phyloP scores from a whole-genome alignment of 345 rosid species.

The Lagerstroemia speciosa region DNA sequence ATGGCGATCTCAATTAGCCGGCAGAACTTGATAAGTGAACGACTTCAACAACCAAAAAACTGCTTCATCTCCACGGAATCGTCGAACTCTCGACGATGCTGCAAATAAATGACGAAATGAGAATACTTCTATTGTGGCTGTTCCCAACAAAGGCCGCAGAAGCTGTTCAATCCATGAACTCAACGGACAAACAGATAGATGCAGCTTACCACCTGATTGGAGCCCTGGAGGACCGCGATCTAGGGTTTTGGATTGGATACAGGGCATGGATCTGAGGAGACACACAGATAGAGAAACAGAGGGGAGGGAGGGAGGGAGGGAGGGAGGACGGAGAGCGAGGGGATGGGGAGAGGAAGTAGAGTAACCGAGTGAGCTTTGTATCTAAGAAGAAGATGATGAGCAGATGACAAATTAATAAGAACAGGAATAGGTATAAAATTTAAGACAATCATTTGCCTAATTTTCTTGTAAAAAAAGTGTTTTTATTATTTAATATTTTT shows the following conservation, averaged over 20 bases:
- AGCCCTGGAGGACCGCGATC: constrained; percentile 17
- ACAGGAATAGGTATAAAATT: neutral
- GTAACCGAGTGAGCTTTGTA: neutral
- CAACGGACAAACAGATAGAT: neutral
- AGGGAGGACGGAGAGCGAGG: neutral
- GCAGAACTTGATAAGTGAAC: neutral
- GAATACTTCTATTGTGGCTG: constrained; percentile 1
- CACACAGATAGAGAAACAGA: constrained; percentile 16
- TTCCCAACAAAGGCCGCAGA: neutral
- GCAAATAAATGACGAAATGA: no score
- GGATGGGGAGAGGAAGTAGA: neutral
- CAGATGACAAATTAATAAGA: neutral
- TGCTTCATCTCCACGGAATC: neutral
- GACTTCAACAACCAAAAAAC: neutral
- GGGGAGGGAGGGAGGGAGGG: neutral
- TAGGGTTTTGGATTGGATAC: constrained; percentile 21
- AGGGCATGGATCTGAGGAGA: constrained; percentile 36
- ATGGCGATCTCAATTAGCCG: neutral
- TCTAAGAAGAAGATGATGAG: neutral
- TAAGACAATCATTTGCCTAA: neutral
- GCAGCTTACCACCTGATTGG: neutral
- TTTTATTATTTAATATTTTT: neutral
- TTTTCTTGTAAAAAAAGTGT: neutral
- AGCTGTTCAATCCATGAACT: neutral
- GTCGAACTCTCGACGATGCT: neutral